These are phyloP conservation scores for Erysiphe pulchra DNA, from an alignment of 2,329 filamentous ascomycete genomes.

Conservation along the genomic window DNA sequence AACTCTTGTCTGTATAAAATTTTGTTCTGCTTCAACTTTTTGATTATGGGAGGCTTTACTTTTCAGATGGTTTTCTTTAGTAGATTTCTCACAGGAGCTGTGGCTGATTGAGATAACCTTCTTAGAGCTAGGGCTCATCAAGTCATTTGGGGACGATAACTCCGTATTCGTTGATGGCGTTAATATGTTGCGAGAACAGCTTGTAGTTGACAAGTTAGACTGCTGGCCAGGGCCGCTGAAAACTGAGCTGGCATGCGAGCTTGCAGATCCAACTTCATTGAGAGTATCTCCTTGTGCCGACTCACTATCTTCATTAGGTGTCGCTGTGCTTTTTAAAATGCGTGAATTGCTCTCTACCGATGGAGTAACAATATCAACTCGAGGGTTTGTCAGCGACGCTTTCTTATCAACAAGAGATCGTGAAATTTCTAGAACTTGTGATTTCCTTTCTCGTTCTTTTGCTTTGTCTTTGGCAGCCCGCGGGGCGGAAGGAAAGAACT, in stretches of 20 bases:
- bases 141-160: slow-evolving; percentile 36
- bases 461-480: slow-evolving; percentile 25
- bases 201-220: slow-evolving; percentile 8
- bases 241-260: slow-evolving; percentile 46
- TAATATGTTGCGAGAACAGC: slow-evolving; percentile 17
- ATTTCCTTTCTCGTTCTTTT: slow-evolving; percentile 34
- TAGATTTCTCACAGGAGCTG: slow-evolving; percentile 9
- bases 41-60: slow-evolving; percentile 10
- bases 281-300: slow-evolving; percentile 37
- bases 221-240: slow-evolving; percentile 24
- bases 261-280: slow-evolving; percentile 45
- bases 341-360: slow-evolving; percentile 7
- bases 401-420: slow-evolving; percentile 14
- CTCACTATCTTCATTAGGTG: slow-evolving; percentile 26
- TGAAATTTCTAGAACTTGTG: slow-evolving; percentile 10
- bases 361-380: slow-evolving; percentile 11
- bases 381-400: slow-evolving; percentile 10
- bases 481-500: slow-evolving; percentile 65
- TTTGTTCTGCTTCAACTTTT: slow-evolving; percentile 6
- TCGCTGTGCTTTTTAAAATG: slow-evolving; percentile 5
- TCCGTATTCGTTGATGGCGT: slow-evolving; percentile 42
- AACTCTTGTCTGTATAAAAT: slow-evolving; percentile 11
- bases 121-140: slow-evolving; percentile 23
- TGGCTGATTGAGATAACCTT: slow-evolving; percentile 11
- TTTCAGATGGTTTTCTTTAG: slow-evolving; percentile 4